Evolutionary conservation across 192 early-diverging fungal genomes (phyloP).

Genomic region (Coemansia sp.): DNA sequence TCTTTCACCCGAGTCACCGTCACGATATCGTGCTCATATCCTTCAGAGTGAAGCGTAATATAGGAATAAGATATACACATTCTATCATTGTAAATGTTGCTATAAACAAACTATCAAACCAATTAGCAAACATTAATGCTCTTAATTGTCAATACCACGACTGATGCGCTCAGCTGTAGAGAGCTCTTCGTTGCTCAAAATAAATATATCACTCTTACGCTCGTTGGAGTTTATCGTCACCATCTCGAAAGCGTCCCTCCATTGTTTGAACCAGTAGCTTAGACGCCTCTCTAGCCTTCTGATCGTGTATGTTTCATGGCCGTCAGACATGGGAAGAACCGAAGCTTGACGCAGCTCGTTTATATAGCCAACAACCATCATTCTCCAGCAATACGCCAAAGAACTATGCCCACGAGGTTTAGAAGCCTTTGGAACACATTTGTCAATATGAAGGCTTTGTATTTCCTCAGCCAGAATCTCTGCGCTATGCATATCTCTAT

Average conservation of each 20-base stretch:
- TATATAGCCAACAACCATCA: constrained; percentile 40
- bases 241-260: constrained; percentile 12
- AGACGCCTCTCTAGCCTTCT: constrained; percentile 19
- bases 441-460: constrained; percentile 19
- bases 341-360: constrained; percentile 16
- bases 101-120: background rate
- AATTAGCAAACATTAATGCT: background rate
- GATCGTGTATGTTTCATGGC: background rate
- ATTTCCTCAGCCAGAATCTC: constrained; percentile 41
- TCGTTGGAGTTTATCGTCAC: background rate
- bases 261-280: constrained; percentile 32
- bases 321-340: background rate
- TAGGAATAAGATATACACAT: background rate
- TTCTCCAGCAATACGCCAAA: constrained; percentile 32
- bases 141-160: background rate
- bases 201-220: background rate
- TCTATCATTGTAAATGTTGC: background rate
- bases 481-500: constrained; percentile 34
- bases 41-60: background rate
- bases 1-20: background rate
- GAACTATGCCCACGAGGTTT: constrained; percentile 17
- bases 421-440: constrained; percentile 15
- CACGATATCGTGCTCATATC: background rate
- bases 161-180: background rate
- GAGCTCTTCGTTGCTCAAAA: background rate